Evolutionary conservation across 371 early-diverging fungal species (phyloP), one percentile per base, ranked within the genome.

Genomic region (Syncephalastrum racemosum): DNA sequence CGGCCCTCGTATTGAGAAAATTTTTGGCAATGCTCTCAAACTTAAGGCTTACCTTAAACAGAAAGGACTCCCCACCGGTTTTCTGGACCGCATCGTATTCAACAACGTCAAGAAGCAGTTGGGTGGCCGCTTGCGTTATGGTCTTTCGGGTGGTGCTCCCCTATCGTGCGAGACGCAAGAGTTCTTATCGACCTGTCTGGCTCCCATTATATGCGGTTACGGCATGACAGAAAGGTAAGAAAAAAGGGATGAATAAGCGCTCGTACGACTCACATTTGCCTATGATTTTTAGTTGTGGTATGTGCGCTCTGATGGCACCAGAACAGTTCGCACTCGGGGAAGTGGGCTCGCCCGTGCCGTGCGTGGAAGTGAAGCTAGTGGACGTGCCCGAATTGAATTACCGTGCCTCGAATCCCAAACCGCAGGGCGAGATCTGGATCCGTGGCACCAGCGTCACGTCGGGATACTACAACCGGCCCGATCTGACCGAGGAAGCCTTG

Each of bases 71-170:
- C 88, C 82, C 39, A 82, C 83, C 15, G 67, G 77, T n/a, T 73
- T 86, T 45, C 59, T 90, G 42, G 92, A 87, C 66, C 63, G 63
- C 23, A 63, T 91, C 39, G 80, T 94, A 12, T 94, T 94, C 69
- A 83, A 82, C 47, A 79, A 81, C 54, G 84, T 94, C 53, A 66
- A 81, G 56, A 77, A 77, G 22, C 81, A 85, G 46, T 84, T 89
- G 20, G 96, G 96, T 46, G 94, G 94, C 22, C 65, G 84, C 7
- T 73, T 96, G 19, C 71, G 77, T 54, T 77, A 82, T 66, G 84
- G 83, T 39, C 66, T 94, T n/a, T 84, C 86, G 39, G 96, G 95
- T 27, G 91, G 92, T 48, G 94, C 95, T 1, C 88, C 94, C n/a
- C 72, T 94, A 27, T 79, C 86, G 46, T 50, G 59, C 25, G 83